phyloP scores from a whole-genome alignment of 768 basidiomycete genomes.

The Mycena sanguinolenta region DNA sequence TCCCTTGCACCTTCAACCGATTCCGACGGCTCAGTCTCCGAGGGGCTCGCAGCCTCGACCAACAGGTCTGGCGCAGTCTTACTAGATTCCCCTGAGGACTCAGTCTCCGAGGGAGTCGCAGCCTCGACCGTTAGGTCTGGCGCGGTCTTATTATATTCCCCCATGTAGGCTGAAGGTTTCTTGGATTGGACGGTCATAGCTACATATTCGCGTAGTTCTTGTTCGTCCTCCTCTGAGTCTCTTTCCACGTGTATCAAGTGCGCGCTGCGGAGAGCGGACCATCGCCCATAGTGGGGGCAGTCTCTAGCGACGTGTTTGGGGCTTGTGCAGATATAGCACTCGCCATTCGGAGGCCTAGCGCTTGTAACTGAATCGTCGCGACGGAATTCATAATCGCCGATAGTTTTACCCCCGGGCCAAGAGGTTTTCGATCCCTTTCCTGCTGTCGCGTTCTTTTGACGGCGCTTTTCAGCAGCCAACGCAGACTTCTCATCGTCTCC shows the following conservation, averaged over 20 bases:
- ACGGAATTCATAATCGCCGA: conserved; percentile 15
- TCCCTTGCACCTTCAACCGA: not conserved
- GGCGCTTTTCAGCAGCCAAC: not conserved
- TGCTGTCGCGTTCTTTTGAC: not conserved
- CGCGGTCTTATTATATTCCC: too few relatives aligned
- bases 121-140: too few relatives aligned
- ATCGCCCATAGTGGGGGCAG: not conserved
- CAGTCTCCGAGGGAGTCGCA: too few relatives aligned
- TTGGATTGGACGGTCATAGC: conserved; percentile 35
- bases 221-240: not conserved
- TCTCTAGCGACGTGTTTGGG: too few relatives aligned
- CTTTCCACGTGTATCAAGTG: not conserved
- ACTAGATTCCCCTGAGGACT: too few relatives aligned
- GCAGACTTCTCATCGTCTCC: not conserved
- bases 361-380: conserved; percentile 18
- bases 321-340: conserved; percentile 37
- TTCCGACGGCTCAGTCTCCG: too few relatives aligned
- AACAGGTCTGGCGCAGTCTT: too few relatives aligned
- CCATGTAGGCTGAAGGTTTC: not conserved
- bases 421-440: not conserved
- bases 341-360: conserved; percentile 10
- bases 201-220: conserved; percentile 28
- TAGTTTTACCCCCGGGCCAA: not conserved
- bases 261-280: not conserved
- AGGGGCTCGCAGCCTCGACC: too few relatives aligned